These are phyloP conservation scores for Paramyrothecium sp. DNA, from an alignment of 2,329 filamentous ascomycete species.

Conservation along the genomic window DNA sequence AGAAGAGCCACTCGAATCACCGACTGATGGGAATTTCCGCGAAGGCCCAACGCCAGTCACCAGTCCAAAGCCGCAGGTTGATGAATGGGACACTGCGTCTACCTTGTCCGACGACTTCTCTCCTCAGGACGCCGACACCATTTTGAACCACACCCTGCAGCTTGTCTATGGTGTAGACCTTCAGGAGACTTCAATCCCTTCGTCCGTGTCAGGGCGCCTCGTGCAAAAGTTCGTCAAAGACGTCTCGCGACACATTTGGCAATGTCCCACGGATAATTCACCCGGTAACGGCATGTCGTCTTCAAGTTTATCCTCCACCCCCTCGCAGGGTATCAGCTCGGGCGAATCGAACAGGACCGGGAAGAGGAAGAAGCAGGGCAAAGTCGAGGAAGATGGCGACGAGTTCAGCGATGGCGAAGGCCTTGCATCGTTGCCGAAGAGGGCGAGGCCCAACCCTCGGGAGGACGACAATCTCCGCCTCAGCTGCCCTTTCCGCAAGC, in stretches of 20 bases:
- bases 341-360: slow-evolving; percentile 19
- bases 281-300: slow-evolving; percentile 26
- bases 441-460: slow-evolving; percentile 25
- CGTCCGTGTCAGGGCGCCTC: slow-evolving; percentile 24
- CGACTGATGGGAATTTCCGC: neutral
- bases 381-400: slow-evolving; percentile 29
- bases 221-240: slow-evolving; percentile 31
- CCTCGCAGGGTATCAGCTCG: slow-evolving; percentile 21
- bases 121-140: slow-evolving; percentile 28
- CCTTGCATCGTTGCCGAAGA: slow-evolving; percentile 26
- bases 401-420: slow-evolving; percentile 33
- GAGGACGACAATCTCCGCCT: slow-evolving; percentile 37
- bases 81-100: neutral
- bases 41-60: neutral
- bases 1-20: neutral
- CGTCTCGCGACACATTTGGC: slow-evolving; percentile 30
- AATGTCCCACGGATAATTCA: slow-evolving; percentile 24
- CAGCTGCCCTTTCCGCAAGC: slow-evolving; percentile 43
- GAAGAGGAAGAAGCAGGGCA: slow-evolving; percentile 33
- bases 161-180: slow-evolving; percentile 36
- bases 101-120: slow-evolving; percentile 27
- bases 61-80: neutral
- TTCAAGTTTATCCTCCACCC: slow-evolving; percentile 27
- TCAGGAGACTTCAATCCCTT: slow-evolving; percentile 26
- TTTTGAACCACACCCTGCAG: slow-evolving; percentile 35